A percentile compares a stretch with the other conserved stretches of the same genome.
Conservation (phyloP, 345 rosid genomes). For the Salix dunnii region DNA sequence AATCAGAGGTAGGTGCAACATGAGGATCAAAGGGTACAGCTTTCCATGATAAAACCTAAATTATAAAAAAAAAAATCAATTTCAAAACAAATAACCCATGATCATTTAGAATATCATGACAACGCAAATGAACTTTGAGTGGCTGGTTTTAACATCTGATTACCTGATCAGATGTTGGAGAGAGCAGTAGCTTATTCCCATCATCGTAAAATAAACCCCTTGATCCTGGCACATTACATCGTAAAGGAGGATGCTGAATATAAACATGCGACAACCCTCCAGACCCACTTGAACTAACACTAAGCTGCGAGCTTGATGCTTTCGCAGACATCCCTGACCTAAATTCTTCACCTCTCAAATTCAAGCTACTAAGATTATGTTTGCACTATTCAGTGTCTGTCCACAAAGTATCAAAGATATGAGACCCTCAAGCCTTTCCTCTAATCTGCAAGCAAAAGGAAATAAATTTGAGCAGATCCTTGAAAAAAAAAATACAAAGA, state of each 20-base stretch:
- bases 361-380: background rate
- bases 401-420: constrained; percentile 1
- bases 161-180: constrained; percentile 68
- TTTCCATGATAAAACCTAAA: constrained; percentile 86
- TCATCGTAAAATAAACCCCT: constrained; percentile 86
- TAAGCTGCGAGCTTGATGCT: constrained; percentile 65
- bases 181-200: constrained; percentile 68
- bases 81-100: background rate
- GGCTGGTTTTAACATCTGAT: constrained; percentile 8
- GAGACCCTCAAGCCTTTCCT: constrained; percentile 37
- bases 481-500: background rate
- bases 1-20: constrained; percentile 60
- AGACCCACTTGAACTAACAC: constrained; percentile 51
- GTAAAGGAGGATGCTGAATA: constrained; percentile 64
- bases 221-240: constrained; percentile 62
- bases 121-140: background rate
- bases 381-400: background rate
- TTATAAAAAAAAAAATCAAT: constrained; percentile 9
- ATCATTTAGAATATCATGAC: background rate
- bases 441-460: constrained; percentile 44
- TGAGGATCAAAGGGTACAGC: constrained; percentile 59
- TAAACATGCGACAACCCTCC: constrained; percentile 84
- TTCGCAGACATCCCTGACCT: constrained; percentile 46
- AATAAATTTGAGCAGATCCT: constrained; percentile 15
- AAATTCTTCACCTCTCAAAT: constrained; percentile 19